Evolutionary conservation across 371 early-diverging fungal genomes (phyloP).

Genomic region (Mortierella sp.): DNA sequence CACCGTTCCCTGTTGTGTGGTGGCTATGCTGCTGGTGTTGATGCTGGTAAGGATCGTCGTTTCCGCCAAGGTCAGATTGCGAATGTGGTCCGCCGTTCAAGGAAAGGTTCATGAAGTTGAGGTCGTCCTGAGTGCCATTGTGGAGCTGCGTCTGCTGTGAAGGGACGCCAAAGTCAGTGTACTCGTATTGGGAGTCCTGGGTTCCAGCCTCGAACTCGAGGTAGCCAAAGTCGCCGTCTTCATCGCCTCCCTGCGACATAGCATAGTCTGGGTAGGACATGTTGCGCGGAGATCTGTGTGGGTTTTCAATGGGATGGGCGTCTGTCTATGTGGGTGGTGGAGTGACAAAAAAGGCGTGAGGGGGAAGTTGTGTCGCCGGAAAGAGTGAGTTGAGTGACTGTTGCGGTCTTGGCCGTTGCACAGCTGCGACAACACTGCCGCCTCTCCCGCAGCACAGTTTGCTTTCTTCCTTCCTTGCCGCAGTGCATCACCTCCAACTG

Average conservation of each 20-base stretch:
- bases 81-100: constrained; percentile 32
- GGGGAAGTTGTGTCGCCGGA: too few species aligned
- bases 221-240: constrained; percentile 53
- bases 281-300: not conserved
- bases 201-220: constrained; percentile 53
- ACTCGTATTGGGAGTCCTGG: constrained; percentile 48
- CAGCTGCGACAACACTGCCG: not conserved
- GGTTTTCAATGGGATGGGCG: not conserved
- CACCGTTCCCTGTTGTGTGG: constrained; percentile 6
- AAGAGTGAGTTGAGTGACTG: too few species aligned
- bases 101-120: constrained; percentile 44
- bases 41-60: constrained; percentile 13
- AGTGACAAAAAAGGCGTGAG: too few species aligned
- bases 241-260: constrained; percentile 55
- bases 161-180: constrained; percentile 31
- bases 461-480: not conserved
- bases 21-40: constrained; percentile 7
- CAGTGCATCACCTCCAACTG: not conserved
- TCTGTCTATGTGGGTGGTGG: too few species aligned
- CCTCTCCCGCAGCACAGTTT: not conserved
- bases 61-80: constrained; percentile 23
- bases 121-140: constrained; percentile 35
- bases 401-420: too few species aligned
- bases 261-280: constrained; percentile 54
- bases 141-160: constrained; percentile 36